Evolutionary conservation across 805 yeast genomes (phyloP), one percentile per base, ranked within the genome.

Genomic region (Ogataea polymorpha): DNA sequence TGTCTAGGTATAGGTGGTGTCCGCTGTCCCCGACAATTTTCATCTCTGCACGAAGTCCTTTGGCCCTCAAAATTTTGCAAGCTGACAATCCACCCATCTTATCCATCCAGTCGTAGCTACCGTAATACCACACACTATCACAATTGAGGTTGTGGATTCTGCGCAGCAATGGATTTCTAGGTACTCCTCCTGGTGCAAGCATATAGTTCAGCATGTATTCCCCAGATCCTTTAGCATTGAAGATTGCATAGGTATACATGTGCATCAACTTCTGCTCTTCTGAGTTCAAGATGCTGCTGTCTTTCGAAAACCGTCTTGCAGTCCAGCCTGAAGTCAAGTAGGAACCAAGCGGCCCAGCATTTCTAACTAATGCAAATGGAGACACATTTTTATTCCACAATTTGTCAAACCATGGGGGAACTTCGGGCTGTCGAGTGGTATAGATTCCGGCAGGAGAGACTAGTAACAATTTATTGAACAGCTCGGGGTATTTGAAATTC

Each of bases 371-470:
- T 0, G 82, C 60, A 59, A 91, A 93, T 2, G 99, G 99, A 0
- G 95, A 83, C 20, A 86, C 74, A 60, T 90, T 86, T 23, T 32
- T 32, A 45, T 72, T 77, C 99, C 99, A 93, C 21, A 91, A 64
- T 51, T 71, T 73, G 16, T 73, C 74, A 59, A 88, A 88, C 83
- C 96, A 91, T 29, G 65, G 59, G 1, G 98, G 96, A 2, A 86
- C 74, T 6, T 53, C 54, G 2, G 74, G 73, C 32, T 59, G 54
- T 5, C 65, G 51, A 31, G 77, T 77, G 41, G 71, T 70, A 27
- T 76, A 74, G 5, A 93, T 78, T 3, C 95, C 96, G 0, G 95
- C 98, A 0, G 98, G 98, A 0, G 96, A 85, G 6, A 87, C 82
- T 68, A 90, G 72, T n/a, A 89, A 56, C 25, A 91, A 57, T 52